Percentiles rank a stretch among this genome's conserved stretches.
Evolutionary conservation across 163 green algal genomes (phyloP).

Genomic region (Scenedesmus sp.): DNA sequence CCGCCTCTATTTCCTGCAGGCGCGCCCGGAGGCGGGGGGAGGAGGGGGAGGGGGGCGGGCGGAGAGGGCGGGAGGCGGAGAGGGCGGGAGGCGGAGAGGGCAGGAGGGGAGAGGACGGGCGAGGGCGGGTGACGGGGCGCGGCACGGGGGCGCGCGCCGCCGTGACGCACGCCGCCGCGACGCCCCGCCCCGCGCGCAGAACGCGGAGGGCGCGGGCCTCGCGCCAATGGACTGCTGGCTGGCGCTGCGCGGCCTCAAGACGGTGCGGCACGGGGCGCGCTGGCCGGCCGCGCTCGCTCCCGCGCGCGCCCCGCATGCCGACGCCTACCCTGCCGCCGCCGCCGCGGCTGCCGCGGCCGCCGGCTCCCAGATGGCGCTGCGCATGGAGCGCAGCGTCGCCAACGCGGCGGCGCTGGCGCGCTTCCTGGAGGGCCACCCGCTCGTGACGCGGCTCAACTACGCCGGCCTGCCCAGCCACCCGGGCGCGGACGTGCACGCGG

Average conservation of each 20-base stretch:
- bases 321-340: too few relatives aligned
- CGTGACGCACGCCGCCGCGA: too few relatives aligned
- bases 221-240: slow-evolving; percentile 98
- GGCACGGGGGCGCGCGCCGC: too few relatives aligned
- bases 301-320: slow-evolving; percentile 42
- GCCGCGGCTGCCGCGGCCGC: slow-evolving; percentile 77
- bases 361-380: slow-evolving; percentile 83
- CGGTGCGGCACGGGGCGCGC: slow-evolving; percentile 44
- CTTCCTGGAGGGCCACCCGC: slow-evolving; percentile 86
- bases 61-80: too few relatives aligned
- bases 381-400: slow-evolving; percentile 85
- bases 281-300: slow-evolving; percentile 59
- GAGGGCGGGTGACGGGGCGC: too few relatives aligned
- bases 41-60: too few relatives aligned
- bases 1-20: slow-evolving; percentile 66
- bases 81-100: too few relatives aligned
- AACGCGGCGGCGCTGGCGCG: slow-evolving; percentile 77
- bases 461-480: slow-evolving; percentile 76
- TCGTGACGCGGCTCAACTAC: slow-evolving; percentile 95
- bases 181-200: too few relatives aligned
- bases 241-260: slow-evolving; percentile 94
- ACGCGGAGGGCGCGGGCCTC: slow-evolving; percentile 91
- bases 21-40: not conserved
- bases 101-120: too few relatives aligned
- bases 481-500: slow-evolving; percentile 72